Evolutionary conservation across 192 early-diverging fungal genomes (phyloP).

Genomic region (Linnemannia exigua): DNA sequence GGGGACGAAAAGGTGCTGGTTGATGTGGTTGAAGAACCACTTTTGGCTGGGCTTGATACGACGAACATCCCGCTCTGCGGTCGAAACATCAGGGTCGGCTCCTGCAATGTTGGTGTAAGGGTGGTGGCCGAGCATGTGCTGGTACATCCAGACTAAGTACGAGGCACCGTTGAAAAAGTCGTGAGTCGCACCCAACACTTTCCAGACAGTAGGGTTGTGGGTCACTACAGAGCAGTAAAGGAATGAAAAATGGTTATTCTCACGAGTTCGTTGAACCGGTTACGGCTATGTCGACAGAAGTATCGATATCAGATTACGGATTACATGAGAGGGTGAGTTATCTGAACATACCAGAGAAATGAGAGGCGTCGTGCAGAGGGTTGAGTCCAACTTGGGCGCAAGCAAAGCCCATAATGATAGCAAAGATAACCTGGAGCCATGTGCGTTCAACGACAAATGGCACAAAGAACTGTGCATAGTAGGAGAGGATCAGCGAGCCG

Average conservation of each 20-base stretch:
- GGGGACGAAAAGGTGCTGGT: slow-evolving; percentile 67
- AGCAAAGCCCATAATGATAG: slow-evolving; percentile 63
- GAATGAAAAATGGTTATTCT: neutral
- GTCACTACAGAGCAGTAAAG: slow-evolving; percentile 42
- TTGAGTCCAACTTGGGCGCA: slow-evolving; percentile 69
- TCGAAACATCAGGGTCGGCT: slow-evolving; percentile 68
- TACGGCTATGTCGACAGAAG: neutral
- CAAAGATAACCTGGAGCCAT: slow-evolving; percentile 60
- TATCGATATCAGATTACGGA: neutral
- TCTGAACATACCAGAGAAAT: slow-evolving; percentile 60
- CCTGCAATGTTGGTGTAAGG: slow-evolving; percentile 71
- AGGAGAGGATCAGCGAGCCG: slow-evolving; percentile 52
- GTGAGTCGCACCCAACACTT: slow-evolving; percentile 66
- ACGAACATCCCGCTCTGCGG: slow-evolving; percentile 64
- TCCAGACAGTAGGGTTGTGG: slow-evolving; percentile 68
- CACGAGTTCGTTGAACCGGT: neutral
- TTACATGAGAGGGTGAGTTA: too few relatives aligned
- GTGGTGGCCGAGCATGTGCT: slow-evolving; percentile 71
- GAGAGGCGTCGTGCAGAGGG: slow-evolving; percentile 70
- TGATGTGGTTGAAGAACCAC: slow-evolving; percentile 64
- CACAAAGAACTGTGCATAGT: slow-evolving; percentile 62
- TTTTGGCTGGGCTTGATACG: slow-evolving; percentile 66
- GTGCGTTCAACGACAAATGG: slow-evolving; percentile 60
- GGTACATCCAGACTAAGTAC: slow-evolving; percentile 70
- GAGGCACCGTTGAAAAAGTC: slow-evolving; percentile 72